Conservation (phyloP, 2,329 filamentous ascomycete genomes). For the Diaporthe sp. region DNA sequence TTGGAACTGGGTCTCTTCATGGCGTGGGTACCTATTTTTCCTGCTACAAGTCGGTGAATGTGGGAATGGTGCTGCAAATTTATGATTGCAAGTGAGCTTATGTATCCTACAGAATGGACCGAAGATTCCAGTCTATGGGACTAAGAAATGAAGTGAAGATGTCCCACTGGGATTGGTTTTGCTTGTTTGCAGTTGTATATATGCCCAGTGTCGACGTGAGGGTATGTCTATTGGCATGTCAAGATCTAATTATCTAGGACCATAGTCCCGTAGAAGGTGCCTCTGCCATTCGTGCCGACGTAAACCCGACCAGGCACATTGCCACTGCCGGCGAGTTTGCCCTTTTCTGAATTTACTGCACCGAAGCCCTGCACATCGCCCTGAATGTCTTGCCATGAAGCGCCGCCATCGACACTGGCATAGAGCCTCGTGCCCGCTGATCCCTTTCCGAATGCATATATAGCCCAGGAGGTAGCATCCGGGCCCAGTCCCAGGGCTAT, state of each 20-base stretch:
- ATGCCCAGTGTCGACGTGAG: too few species aligned
- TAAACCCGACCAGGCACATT: constrained; percentile 61
- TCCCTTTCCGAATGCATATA: constrained; percentile 62
- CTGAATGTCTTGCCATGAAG: constrained; percentile 61
- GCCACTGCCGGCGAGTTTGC: constrained; percentile 58
- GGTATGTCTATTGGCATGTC: not conserved
- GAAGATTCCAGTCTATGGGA: not conserved
- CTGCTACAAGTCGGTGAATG: not conserved
- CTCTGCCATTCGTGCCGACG: constrained; percentile 64
- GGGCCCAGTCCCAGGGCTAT: constrained; percentile 59
- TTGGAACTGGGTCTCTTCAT: not conserved
- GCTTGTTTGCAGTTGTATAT: too few species aligned
- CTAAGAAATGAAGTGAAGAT: not conserved
- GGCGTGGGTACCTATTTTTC: not conserved
- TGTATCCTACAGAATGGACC: not conserved
- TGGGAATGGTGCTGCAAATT: not conserved
- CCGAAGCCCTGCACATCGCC: constrained; percentile 59
- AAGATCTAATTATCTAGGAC: not conserved
- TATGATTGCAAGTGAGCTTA: not conserved
- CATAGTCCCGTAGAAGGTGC: constrained; percentile 53
- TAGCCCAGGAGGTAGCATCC: constrained; percentile 54
- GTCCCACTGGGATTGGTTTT: not conserved
- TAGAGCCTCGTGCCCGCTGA: constrained; percentile 58
- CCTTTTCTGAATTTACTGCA: constrained; percentile 50
- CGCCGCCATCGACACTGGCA: constrained; percentile 57